Conservation (phyloP, 2,329 filamentous ascomycete genomes). For the Grosmannia huntii region DNA sequence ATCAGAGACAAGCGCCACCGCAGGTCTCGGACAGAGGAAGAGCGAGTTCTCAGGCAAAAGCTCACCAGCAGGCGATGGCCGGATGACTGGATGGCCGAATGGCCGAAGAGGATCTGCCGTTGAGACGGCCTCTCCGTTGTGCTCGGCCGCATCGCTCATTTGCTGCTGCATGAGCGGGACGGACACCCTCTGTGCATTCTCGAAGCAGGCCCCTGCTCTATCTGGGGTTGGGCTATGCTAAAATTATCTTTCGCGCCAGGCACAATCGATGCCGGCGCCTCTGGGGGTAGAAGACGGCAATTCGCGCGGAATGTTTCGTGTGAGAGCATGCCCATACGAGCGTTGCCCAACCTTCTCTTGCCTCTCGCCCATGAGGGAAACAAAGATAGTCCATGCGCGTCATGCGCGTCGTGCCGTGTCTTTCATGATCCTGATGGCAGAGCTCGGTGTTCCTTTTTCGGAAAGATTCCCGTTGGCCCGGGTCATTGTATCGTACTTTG, state of each 20-base stretch:
- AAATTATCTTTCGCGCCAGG: background rate
- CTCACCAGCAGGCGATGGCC: background rate
- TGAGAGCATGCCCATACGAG: too few species aligned
- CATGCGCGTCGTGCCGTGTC: background rate
- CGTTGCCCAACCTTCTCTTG: too few species aligned
- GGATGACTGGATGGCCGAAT: background rate
- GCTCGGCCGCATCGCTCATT: background rate
- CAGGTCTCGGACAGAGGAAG: background rate
- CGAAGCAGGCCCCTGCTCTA: too few species aligned
- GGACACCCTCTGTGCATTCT: too few species aligned
- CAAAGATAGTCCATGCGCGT: too few species aligned
- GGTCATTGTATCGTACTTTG: background rate
- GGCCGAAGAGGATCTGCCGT: background rate
- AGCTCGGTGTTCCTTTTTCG: constrained; percentile 6
- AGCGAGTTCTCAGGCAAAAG: background rate
- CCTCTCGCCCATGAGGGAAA: too few species aligned
- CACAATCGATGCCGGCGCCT: background rate
- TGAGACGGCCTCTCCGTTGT: background rate
- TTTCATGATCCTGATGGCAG: background rate
- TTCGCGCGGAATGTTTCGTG: background rate
- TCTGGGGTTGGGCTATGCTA: background rate
- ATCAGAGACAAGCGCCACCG: background rate
- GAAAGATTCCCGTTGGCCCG: constrained; percentile 8
- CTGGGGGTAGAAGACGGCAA: too few species aligned
- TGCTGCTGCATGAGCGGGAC: background rate